A percentile compares a stretch with the other conserved stretches of the same genome.
Evolutionary conservation across 768 basidiomycete genomes (phyloP).

Genomic region (Leccinum uliginosum): DNA sequence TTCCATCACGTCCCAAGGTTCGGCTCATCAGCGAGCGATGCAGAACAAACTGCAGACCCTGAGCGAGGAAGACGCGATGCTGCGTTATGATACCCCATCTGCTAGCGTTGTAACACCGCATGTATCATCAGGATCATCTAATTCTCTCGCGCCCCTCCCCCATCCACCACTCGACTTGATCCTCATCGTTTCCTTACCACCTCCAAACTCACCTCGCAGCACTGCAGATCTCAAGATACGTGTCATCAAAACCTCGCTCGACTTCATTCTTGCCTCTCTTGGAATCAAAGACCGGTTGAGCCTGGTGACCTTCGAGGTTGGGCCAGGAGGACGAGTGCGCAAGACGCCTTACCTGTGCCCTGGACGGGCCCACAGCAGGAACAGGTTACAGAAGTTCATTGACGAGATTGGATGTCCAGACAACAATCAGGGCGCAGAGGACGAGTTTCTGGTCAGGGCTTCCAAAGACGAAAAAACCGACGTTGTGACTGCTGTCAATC

Average conservation of each 20-base stretch:
- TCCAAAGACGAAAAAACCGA: slow-evolving; percentile 93
- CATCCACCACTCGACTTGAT: slow-evolving; percentile 92
- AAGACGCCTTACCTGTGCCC: slow-evolving; percentile 90
- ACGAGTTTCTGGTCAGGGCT: slow-evolving; percentile 62
- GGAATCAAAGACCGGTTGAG: slow-evolving; percentile 78
- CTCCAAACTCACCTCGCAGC: slow-evolving; percentile 63
- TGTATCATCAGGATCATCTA: slow-evolving; percentile 69
- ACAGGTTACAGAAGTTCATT: slow-evolving; percentile 71
- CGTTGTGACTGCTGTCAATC: slow-evolving; percentile 97
- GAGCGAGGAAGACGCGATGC: slow-evolving; percentile 67
- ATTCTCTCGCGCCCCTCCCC: slow-evolving; percentile 73
- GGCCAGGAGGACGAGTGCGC: slow-evolving; percentile 72
- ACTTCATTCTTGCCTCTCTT: slow-evolving; percentile 78
- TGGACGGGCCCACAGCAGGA: slow-evolving; percentile 64
- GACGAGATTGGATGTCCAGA: slow-evolving; percentile 55
- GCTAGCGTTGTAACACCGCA: slow-evolving; percentile 64
- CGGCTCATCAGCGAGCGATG: slow-evolving; percentile 35
- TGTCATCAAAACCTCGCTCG: slow-evolving; percentile 83
- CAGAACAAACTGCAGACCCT: slow-evolving; percentile 55
- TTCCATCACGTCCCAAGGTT: slow-evolving; percentile 70
- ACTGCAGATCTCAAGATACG: slow-evolving; percentile 84
- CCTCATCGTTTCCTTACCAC: slow-evolving; percentile 84
- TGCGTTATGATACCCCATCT: slow-evolving; percentile 47
- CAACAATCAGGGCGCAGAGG: slow-evolving; percentile 46
- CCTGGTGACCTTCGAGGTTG: slow-evolving; percentile 91